These are phyloP conservation scores for Myxozyma mucilagina DNA, from an alignment of 805 yeast genomes.

Conservation along the genomic window DNA sequence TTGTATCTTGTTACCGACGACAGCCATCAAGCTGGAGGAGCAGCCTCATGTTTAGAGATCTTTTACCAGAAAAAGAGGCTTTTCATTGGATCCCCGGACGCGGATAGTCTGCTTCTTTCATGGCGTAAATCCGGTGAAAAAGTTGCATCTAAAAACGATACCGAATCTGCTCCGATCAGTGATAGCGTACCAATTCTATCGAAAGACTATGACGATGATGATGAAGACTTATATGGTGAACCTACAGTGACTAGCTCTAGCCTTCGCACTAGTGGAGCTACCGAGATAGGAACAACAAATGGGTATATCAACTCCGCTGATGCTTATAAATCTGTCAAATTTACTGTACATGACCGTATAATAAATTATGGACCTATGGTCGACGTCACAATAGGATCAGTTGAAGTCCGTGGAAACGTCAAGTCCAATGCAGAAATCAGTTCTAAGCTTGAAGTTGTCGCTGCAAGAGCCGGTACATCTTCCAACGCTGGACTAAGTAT, in stretches of 20 bases:
- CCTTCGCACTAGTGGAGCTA: background rate
- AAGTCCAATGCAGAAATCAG: background rate
- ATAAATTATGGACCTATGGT: conserved; percentile 73
- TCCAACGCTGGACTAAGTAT: conserved; percentile 55
- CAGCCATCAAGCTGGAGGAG: conserved; percentile 11
- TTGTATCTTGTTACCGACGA: conserved; percentile 5
- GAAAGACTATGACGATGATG: conserved; percentile 29
- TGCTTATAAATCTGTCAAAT: conserved; percentile 38
- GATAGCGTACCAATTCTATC: background rate
- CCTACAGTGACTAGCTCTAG: background rate
- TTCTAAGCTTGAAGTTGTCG: conserved; percentile 53
- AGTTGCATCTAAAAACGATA: background rate
- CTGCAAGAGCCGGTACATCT: conserved; percentile 64
- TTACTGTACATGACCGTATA: conserved; percentile 55
- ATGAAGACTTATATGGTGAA: conserved; percentile 33
- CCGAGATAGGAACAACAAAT: conserved; percentile 17
- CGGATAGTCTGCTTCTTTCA: conserved; percentile 56
- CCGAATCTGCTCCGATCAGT: background rate
- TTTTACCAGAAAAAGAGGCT: conserved; percentile 38
- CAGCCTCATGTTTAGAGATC: conserved; percentile 20
- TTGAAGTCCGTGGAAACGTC: background rate
- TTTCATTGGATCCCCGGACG: conserved; percentile 62
- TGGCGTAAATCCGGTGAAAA: conserved; percentile 37
- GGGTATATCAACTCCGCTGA: background rate
- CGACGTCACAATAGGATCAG: conserved; percentile 60